Evolutionary conservation across 208 protist species (phyloP).

Genomic region (Crithidia brevicula): DNA sequence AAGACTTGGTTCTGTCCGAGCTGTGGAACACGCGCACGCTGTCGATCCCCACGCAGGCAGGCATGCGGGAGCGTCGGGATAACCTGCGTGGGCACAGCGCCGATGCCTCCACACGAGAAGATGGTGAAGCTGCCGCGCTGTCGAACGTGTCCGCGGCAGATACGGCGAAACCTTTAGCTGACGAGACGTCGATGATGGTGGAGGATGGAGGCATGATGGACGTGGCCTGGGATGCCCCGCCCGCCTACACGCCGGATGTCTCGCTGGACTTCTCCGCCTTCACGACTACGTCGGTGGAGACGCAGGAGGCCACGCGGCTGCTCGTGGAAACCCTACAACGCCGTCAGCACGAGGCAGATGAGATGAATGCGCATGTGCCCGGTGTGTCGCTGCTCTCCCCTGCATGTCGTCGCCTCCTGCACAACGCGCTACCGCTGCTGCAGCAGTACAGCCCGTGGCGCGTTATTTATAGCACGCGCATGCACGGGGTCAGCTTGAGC

Average conservation of each 20-base stretch:
- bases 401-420: conserved; percentile 54
- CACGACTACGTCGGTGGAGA: conserved; percentile 56
- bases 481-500: conserved; percentile 65
- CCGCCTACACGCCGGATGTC: conserved; percentile 50
- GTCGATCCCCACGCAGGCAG: conserved; percentile 9
- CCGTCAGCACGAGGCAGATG: conserved; percentile 17
- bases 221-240: conserved; percentile 35
- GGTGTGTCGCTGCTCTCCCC: conserved; percentile 50
- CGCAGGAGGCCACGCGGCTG: conserved; percentile 42
- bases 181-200: no score
- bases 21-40: conserved; percentile 19
- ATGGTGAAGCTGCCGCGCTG: no score
- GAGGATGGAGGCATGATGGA: conserved; percentile 1
- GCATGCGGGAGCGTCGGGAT: conserved; percentile 6
- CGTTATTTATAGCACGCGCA: conserved; percentile 74
- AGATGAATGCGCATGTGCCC: conserved; percentile 1
- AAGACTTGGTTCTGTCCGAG: background rate
- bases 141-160: no score
- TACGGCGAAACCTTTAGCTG: no score
- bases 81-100: background rate
- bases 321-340: conserved; percentile 37
- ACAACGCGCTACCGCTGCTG: conserved; percentile 57
- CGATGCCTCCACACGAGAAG: background rate
- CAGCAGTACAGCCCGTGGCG: conserved; percentile 73
- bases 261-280: conserved; percentile 77